Evolutionary conservation across 306 rosid genomes (phyloP).

Genomic region (Quercus aquifolioides): DNA sequence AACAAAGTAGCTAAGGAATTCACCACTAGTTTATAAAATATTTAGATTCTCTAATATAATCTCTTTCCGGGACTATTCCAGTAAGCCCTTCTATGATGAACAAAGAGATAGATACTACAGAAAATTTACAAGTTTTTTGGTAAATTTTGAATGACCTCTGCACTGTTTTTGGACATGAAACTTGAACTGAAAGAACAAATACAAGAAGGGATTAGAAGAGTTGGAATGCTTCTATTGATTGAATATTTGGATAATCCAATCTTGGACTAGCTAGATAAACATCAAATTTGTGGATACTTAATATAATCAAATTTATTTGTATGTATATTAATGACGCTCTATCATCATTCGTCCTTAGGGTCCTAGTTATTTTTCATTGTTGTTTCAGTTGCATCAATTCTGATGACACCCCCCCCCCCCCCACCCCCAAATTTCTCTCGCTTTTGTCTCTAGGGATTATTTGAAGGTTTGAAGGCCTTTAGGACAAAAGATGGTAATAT

Average conservation of each 20-base stretch:
- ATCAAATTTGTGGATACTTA: not conserved
- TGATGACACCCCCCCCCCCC: not conserved
- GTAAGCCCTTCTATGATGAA: no score
- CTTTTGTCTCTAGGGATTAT: constrained; percentile 64
- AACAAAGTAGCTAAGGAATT: not conserved
- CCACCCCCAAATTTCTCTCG: not conserved
- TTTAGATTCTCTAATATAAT: not conserved
- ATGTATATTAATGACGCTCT: not conserved
- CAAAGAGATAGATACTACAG: no score
- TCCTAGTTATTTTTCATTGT: not conserved
- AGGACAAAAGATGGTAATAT: constrained; percentile 68
- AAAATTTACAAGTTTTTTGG: no score
- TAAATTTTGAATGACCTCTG: no score
- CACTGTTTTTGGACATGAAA: not conserved
- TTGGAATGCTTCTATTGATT: not conserved
- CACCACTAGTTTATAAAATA: not conserved
- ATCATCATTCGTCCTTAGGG: not conserved
- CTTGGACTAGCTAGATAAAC: not conserved
- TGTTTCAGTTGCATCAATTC: not conserved
- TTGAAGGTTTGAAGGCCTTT: constrained; percentile 96
- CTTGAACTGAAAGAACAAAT: not conserved
- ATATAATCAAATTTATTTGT: not conserved
- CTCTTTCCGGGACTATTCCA: not conserved
- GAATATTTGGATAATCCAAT: not conserved
- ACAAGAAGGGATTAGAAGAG: not conserved